Conservation (phyloP, 2,329 filamentous ascomycete species). For the Triangularia setosa region DNA sequence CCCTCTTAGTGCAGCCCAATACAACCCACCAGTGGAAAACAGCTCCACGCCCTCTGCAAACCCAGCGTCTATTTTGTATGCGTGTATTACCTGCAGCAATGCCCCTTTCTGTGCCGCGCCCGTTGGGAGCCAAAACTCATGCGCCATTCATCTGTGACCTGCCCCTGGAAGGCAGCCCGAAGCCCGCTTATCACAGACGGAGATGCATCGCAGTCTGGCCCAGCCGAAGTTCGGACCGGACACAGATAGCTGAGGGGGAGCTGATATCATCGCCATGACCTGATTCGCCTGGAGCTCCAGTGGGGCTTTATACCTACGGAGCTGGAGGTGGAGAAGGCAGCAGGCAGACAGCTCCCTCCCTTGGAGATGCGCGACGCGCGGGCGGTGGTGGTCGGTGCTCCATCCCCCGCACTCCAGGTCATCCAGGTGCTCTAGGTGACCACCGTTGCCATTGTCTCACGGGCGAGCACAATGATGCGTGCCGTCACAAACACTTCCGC, state of each 20-base stretch:
- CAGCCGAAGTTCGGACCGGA: background rate
- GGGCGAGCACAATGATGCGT: background rate
- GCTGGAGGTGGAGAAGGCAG: conserved; percentile 4
- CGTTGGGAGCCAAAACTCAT: conserved; percentile 12
- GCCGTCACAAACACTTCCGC: conserved; percentile 3
- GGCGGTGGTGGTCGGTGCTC: background rate
- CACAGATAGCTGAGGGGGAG: background rate
- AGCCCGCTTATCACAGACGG: conserved; percentile 12
- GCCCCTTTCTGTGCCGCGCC: conserved; percentile 9
- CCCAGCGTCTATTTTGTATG: conserved; percentile 1
- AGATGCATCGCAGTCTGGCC: background rate
- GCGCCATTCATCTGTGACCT: background rate
- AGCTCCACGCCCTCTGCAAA: conserved; percentile 2
- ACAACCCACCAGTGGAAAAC: conserved; percentile 4
- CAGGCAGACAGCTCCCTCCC: background rate
- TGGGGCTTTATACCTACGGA: too few relatives aligned
- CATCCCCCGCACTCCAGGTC: conserved; percentile 9
- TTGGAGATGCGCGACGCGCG: background rate
- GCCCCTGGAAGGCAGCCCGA: background rate
- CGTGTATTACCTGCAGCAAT: conserved; percentile 7
- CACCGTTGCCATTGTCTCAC: background rate
- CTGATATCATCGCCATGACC: background rate
- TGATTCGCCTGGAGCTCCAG: conserved; percentile 10
- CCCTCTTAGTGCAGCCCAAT: conserved; percentile 8
- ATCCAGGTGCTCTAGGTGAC: background rate